Conservation (phyloP, 2,329 filamentous ascomycete genomes). For the Scytalidium sp. region DNA sequence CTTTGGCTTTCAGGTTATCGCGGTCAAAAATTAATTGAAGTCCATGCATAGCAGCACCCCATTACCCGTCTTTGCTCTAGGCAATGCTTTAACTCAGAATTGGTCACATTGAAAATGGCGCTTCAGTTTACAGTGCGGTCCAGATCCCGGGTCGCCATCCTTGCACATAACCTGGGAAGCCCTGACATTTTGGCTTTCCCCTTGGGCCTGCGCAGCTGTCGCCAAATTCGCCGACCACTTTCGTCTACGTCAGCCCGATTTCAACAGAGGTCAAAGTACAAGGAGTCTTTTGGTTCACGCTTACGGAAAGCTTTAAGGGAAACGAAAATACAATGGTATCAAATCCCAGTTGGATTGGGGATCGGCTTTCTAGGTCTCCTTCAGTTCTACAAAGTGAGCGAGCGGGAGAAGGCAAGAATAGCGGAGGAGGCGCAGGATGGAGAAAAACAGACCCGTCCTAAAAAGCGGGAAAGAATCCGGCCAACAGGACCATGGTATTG, state of each 20-base stretch:
- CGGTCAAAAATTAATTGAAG: not conserved
- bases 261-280: conserved; percentile 21
- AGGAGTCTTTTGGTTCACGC: conserved; percentile 32
- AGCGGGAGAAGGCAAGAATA: conserved; percentile 40
- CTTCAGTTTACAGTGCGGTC: not conserved
- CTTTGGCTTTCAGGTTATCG: not conserved
- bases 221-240: conserved; percentile 14
- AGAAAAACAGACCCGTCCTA: conserved; percentile 38
- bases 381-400: conserved; percentile 60
- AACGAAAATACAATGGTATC: conserved; percentile 69
- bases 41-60: not conserved
- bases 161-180: not conserved
- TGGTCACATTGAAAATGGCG: not conserved
- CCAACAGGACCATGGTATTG: conserved; percentile 66
- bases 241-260: conserved; percentile 22
- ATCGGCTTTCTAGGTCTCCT: conserved; percentile 64
- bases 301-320: conserved; percentile 55
- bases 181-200: conserved; percentile 6
- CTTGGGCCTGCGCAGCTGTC: conserved; percentile 15
- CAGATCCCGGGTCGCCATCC: not conserved
- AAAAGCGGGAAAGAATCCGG: conserved; percentile 54
- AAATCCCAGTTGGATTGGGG: conserved; percentile 66
- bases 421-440: conserved; percentile 34
- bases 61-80: not conserved
- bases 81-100: not conserved